Evolutionary conservation across 1,284 basidiomycete genomes (phyloP).

Genomic region (Sanghuangporus sanghuang): DNA sequence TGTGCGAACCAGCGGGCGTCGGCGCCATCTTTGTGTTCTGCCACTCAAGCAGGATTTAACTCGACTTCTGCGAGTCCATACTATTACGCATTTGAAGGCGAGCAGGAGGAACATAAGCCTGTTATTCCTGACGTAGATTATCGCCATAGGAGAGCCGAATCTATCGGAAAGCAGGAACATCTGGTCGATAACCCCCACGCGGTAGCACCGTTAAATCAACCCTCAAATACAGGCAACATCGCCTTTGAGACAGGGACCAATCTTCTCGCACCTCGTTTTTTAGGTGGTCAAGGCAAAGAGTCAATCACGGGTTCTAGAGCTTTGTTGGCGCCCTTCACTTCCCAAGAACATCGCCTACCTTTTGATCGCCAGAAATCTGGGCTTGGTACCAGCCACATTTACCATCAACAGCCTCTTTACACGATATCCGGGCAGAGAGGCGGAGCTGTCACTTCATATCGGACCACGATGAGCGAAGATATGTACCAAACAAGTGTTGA

Average conservation of each 20-base stretch:
- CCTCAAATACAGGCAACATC: not conserved
- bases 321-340: not conserved
- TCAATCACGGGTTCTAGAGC: not conserved
- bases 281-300: not conserved
- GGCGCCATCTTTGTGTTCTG: not conserved
- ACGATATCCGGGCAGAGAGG: not conserved
- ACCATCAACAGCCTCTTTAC: not conserved
- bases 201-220: not conserved
- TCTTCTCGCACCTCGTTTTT: not conserved
- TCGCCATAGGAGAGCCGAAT: not conserved
- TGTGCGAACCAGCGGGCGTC: not conserved
- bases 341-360: not conserved
- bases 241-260: not conserved
- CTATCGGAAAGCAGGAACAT: not conserved
- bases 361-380: not conserved
- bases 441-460: not conserved
- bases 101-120: conserved; percentile 1
- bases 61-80: not conserved
- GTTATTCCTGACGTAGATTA: not conserved
- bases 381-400: not conserved
- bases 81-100: not conserved
- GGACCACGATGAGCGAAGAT: conserved; percentile 1
- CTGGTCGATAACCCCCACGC: not conserved
- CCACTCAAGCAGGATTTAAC: not conserved
- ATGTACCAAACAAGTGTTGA: conserved; percentile 6